Evolutionary conservation across 2,329 filamentous ascomycete genomes (phyloP).

Genomic region (Parastagonospora nodorum): DNA sequence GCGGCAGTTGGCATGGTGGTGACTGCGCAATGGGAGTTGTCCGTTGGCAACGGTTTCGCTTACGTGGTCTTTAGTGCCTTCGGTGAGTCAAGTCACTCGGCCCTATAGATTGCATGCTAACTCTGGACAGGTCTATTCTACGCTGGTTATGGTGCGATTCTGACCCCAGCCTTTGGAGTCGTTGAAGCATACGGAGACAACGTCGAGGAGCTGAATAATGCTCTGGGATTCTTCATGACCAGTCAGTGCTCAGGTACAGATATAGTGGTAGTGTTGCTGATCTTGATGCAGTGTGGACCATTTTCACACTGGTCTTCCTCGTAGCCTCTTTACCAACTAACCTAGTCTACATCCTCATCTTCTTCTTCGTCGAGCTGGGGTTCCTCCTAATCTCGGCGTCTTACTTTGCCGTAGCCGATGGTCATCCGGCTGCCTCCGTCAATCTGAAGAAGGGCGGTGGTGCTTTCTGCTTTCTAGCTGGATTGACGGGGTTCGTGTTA

Average conservation of each 20-base stretch:
- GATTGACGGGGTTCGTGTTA: constrained; percentile 48
- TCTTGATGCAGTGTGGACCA: constrained; percentile 50
- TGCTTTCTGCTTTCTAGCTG: constrained; percentile 54
- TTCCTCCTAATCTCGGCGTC: constrained; percentile 52
- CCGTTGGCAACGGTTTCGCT: constrained; percentile 57
- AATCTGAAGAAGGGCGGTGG: constrained; percentile 53
- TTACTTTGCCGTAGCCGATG: constrained; percentile 55
- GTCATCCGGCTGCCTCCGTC: constrained; percentile 36
- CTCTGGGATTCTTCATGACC: constrained; percentile 56
- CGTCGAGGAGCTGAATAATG: constrained; percentile 54
- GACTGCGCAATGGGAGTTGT: constrained; percentile 62
- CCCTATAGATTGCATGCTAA: not conserved
- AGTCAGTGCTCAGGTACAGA: constrained; percentile 33
- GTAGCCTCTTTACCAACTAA: constrained; percentile 54
- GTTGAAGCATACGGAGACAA: constrained; percentile 51
- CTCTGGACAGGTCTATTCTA: constrained; percentile 53
- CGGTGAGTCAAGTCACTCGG: constrained; percentile 38
- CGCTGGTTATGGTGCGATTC: constrained; percentile 55
- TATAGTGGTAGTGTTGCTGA: not conserved
- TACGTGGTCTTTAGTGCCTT: constrained; percentile 63
- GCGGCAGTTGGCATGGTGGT: constrained; percentile 59
- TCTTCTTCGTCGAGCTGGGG: constrained; percentile 53
- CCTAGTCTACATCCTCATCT: constrained; percentile 56
- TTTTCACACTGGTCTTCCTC: constrained; percentile 54
- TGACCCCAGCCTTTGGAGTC: constrained; percentile 56